These are phyloP conservation scores for Komagataella ulmi DNA, from an alignment of 805 yeast genomes.

Conservation along the genomic window DNA sequence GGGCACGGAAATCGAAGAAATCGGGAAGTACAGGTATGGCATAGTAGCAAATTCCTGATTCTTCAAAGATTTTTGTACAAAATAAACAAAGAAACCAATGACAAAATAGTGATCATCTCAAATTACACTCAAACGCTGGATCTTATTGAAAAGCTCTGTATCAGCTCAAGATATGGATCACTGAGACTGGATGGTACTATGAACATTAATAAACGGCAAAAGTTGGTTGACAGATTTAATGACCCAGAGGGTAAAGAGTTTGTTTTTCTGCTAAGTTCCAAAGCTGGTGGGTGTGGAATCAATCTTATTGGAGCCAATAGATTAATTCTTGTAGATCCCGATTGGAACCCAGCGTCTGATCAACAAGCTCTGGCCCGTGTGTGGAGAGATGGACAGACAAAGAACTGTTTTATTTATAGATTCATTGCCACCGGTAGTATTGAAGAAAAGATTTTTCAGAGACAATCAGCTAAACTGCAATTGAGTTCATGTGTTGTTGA, in stretches of 20 bases:
- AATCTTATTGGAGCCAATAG: constrained; percentile 94
- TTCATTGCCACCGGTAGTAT: constrained; percentile 91
- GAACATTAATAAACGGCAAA: constrained; percentile 86
- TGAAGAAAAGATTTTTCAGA: constrained; percentile 90
- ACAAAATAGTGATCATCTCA: constrained; percentile 87
- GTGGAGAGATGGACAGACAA: constrained; percentile 98
- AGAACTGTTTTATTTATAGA: constrained; percentile 89
- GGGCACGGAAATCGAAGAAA: constrained; percentile 39
- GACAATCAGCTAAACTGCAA: constrained; percentile 90
- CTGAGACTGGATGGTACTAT: constrained; percentile 86
- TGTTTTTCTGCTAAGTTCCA: constrained; percentile 78
- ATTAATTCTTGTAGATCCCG: constrained; percentile 74
- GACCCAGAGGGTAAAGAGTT: constrained; percentile 84
- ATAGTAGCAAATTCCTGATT: constrained; percentile 78
- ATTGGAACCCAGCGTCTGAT: constrained; percentile 98
- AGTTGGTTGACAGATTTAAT: constrained; percentile 81
- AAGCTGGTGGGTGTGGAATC: constrained; percentile 99
- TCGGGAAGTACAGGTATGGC: constrained; percentile 65
- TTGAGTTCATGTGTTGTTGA: constrained; percentile 94
- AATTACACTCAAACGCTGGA: constrained; percentile 93
- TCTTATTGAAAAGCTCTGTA: constrained; percentile 76
- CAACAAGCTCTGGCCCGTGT: constrained; percentile 97
- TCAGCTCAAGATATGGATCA: constrained; percentile 59
- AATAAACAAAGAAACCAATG: constrained; percentile 72
- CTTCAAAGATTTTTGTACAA: constrained; percentile 73